A percentile compares a stretch with the other conserved stretches of the same genome.
phyloP scores from a whole-genome alignment of 495 filamentous ascomycete genomes.

The Penicillium malachiteum region DNA sequence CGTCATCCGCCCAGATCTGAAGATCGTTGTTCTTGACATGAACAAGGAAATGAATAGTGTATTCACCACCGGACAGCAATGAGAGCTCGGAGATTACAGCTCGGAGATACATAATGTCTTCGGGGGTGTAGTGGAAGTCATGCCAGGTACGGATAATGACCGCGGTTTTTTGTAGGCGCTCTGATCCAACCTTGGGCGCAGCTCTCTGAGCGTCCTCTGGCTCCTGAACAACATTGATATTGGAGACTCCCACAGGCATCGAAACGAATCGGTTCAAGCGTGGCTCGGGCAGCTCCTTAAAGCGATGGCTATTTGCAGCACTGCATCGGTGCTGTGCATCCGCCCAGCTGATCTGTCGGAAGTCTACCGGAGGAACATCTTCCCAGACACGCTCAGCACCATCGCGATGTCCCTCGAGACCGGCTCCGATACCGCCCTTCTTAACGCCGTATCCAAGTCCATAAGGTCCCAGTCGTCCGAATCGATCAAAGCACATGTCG shows the following conservation, averaged over 20 bases:
- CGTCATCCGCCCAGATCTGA: constrained; percentile 65
- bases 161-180: constrained; percentile 54
- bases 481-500: constrained; percentile 92
- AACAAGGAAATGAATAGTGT: constrained; percentile 61
- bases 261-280: constrained; percentile 44
- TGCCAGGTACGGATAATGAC: constrained; percentile 65
- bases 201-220: constrained; percentile 12
- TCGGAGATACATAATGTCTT: constrained; percentile 55
- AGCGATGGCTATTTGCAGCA: constrained; percentile 67
- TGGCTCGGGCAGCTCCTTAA: constrained; percentile 50
- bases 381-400: constrained; percentile 74
- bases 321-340: constrained; percentile 69
- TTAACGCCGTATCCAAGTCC: constrained; percentile 78
- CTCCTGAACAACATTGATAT: constrained; percentile 7
- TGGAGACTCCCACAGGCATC: constrained; percentile 41
- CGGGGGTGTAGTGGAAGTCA: constrained; percentile 53
- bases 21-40: constrained; percentile 65
- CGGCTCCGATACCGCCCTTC: constrained; percentile 78
- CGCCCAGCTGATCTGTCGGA: constrained; percentile 69
- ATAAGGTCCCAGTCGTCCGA: constrained; percentile 84
- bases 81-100: constrained; percentile 62
- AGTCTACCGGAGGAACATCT: constrained; percentile 67
- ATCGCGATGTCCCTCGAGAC: constrained; percentile 74
- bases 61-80: constrained; percentile 62
- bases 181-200: constrained; percentile 18